These are phyloP conservation scores for Isabelozyma rhagii DNA, from an alignment of 805 yeast genomes.

Conservation along the genomic window DNA sequence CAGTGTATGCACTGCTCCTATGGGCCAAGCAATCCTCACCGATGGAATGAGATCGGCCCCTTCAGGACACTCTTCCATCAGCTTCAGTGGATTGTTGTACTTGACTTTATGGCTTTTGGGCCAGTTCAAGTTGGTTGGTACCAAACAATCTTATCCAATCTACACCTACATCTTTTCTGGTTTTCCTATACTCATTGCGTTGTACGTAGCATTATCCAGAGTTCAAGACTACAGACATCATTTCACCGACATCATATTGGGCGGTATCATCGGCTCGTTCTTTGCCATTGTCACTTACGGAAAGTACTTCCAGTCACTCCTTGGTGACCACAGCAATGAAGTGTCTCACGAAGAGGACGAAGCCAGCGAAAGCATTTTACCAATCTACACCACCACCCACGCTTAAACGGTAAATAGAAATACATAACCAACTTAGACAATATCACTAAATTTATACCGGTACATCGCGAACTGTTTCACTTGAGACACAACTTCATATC, in stretches of 20 bases:
- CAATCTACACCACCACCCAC: constrained; percentile 3
- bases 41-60: constrained; percentile 61
- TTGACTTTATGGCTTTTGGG: constrained; percentile 47
- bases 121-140: constrained; percentile 26
- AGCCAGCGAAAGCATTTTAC: constrained; percentile 1
- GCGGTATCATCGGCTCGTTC: constrained; percentile 26
- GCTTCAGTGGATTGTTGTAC: constrained; percentile 50
- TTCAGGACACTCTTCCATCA: constrained; percentile 53
- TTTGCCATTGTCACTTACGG: constrained; percentile 24
- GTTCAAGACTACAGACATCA: constrained; percentile 38
- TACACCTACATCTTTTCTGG: constrained; percentile 16
- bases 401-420: neutral
- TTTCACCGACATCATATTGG: constrained; percentile 31
- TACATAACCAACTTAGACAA: neutral
- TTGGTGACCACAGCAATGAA: constrained; percentile 5
- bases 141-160: constrained; percentile 12
- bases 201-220: constrained; percentile 30
- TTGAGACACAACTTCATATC: too few species aligned
- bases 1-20: constrained; percentile 31
- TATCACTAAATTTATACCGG: too few species aligned
- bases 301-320: constrained; percentile 22
- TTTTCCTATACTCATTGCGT: constrained; percentile 23
- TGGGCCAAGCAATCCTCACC: constrained; percentile 23
- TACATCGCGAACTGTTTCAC: too few species aligned
- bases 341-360: constrained; percentile 7